Base-by-base conservation (phyloP, 768 basidiomycete genomes). In the Russula lepida region DNA sequence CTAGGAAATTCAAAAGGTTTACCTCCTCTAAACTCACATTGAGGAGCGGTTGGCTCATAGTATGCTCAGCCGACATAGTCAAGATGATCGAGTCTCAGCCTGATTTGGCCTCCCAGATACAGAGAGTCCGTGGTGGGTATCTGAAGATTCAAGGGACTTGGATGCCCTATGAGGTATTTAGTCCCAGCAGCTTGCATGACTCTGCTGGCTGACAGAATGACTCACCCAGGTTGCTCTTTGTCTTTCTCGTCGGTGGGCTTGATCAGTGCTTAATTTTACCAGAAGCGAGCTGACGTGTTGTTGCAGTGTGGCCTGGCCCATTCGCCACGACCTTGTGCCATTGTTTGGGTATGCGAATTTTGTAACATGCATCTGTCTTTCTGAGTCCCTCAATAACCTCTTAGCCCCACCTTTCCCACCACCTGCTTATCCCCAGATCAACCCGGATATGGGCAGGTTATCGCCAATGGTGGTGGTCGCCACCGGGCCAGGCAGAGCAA, bases 121-220 rank as follows among this genome's bases (percentile, higher is more conserved):
- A 90, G 59, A 81, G 90, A 62, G 90, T 94, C 33, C 84, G 89
- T 49, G 91, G 89, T 59, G 89, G 90, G 54, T 91, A 90, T 74
- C 81, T 94, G 62, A 92, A 93, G 76, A 92, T 94, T 47, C 92
- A 94, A 69, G 92, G 92, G 33, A 92, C 92, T 23, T 94, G 92
- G 92, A 89, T 93, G 85, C 91, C 91, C 35, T 93, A 88, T 73
- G 91, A 90, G 78, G 87, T 88, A 66, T 63, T 80, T 70, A 44
- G 43, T 33, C 11, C 27, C 33, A 37, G 17, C 30, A 11, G 9
- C 21, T 32, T 39, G 15, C 54, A 54, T 66, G 35, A 44, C 53
- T 39, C 63, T 56, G 43, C 7, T 23, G 19, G 43, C 53, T 52
- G 43, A 63, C 64, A 55, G 59, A 54, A 39, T 43, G 60, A 50